Evolutionary conservation across 495 filamentous ascomycete species (phyloP), one percentile per base, ranked within the genome.

Genomic region (Bryoglossum gracile): DNA sequence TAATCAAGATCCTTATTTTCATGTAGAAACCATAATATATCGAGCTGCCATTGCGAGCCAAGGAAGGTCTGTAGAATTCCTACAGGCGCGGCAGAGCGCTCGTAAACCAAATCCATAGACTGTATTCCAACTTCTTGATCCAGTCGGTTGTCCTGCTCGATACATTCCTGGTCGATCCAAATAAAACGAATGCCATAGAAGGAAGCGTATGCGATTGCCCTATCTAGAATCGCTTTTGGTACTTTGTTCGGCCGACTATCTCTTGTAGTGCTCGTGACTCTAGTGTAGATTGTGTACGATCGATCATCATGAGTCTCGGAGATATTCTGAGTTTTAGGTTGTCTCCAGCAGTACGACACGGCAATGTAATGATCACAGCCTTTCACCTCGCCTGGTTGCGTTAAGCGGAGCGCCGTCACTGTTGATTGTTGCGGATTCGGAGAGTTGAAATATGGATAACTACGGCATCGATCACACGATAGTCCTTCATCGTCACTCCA

Each of bases 81-180:
- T 6, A 41, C 8, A 23, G 10, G 11, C 8, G 4, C 8, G 38
- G 16, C 8, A 4, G 34, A 8, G 6, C 34, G 34, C 16, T 37
- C 8, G 14, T 37, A 37, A 16, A 37, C 34, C 14, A 8, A 4
- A 16, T 37, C 34, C 34, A 37, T 37, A 4, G 34, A 8, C 14
- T 37, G 34, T 17, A 37, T 17, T 4, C 34, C 34, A 17, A 37
- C 8, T 17, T 37, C 34, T 37, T 37, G 8, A 37, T 37, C 34
- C 34, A 11, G 4, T 4, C 8, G 6, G 16, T 37, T 17, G 4
- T 37, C 14, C 14, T 37, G 34, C 8, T 37, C 34, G 8, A 37
- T 37, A 37, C 34, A 37, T 17, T 37, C 34, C 34, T 37, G 34
- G 34, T 37, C 34, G 16, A 37, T 37, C 34, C 34, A 37, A 16